These are phyloP conservation scores for Arthrobotrys iridis DNA, from an alignment of 2,329 filamentous ascomycete genomes.

Conservation along the genomic window DNA sequence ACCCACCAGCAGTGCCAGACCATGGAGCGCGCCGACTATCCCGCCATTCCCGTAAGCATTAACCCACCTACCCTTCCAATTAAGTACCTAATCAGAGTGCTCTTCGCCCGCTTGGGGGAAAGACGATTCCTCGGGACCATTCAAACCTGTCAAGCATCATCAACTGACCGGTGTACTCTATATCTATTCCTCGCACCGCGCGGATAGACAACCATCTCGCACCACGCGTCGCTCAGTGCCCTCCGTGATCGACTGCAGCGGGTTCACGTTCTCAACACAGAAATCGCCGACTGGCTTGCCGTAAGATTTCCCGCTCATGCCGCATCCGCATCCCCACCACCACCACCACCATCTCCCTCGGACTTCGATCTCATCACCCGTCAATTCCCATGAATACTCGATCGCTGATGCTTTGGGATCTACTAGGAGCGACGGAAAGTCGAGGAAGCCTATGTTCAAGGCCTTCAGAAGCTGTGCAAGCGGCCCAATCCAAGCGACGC, in stretches of 20 bases:
- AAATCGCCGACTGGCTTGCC: slow-evolving; percentile 97
- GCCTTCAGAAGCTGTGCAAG: slow-evolving; percentile 80
- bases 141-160: too few relatives aligned
- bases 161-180: not conserved
- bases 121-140: too few relatives aligned
- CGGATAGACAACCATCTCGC: slow-evolving; percentile 40
- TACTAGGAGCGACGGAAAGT: slow-evolving; percentile 86
- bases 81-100: too few relatives aligned
- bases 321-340: slow-evolving; percentile 8
- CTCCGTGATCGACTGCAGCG: slow-evolving; percentile 88
- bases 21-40: slow-evolving; percentile 81
- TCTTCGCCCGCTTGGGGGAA: too few relatives aligned
- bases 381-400: slow-evolving; percentile 4
- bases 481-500: slow-evolving; percentile 78
- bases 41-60: slow-evolving; percentile 92
- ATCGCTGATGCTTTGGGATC: slow-evolving; percentile 34
- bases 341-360: slow-evolving; percentile 50
- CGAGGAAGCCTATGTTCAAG: slow-evolving; percentile 87
- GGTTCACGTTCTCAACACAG: slow-evolving; percentile 83
- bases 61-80: too few relatives aligned
- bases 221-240: slow-evolving; percentile 71
- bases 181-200: slow-evolving; percentile 7
- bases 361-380: not conserved
- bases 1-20: not conserved
- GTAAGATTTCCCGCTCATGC: slow-evolving; percentile 65